Evolutionary conservation across 768 basidiomycete genomes (phyloP), one percentile per base, ranked within the genome.

Genomic region (Kwoniella dendrophila): DNA sequence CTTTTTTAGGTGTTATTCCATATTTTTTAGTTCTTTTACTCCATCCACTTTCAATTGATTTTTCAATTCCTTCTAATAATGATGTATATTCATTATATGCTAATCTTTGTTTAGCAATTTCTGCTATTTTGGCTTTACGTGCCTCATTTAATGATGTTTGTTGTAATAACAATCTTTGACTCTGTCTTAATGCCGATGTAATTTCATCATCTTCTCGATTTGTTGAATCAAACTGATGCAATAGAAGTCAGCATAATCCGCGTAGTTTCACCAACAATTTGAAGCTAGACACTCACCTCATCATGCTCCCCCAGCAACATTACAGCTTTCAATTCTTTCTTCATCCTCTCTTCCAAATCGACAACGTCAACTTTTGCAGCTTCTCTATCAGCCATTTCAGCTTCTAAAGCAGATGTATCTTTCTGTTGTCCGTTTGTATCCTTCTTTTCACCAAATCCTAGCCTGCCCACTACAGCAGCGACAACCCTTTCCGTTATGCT

Each of bases 61-160:
- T 88, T 82, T 98, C 94, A 50, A 98, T 84, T 3, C 88, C 83
- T 64, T 95, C 92, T 18, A 93, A 86, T 7, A 86, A 78, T 30
- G 90, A 89, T 59, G 90, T 79, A 80, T 95, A 98, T 73, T 98
- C 95, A 72, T 92, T 90, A 74, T 92, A 90, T 5, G 88, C 92
- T 18, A 98, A 83, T 22, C 93, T 86, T 72, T 93, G 90, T 62
- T 88, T 86, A 29, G 93, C 92, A 63, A 93, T 84, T 14, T 83
- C 81, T 14, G 83, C 83, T 1, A 98, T 84, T 3, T 89, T 86
- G 30, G 80, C 79, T 75, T 89, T 89, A 12, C 95, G 87, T 2
- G 86, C 85, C 70, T 93, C 91, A 82, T 99, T 99, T 60, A 86
- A 83, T 8, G 87, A 84, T 2, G 89, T 82, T 50, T 97, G 89